phyloP scores from a whole-genome alignment of 2,329 filamentous ascomycete species.

The Endothia cerciana region DNA sequence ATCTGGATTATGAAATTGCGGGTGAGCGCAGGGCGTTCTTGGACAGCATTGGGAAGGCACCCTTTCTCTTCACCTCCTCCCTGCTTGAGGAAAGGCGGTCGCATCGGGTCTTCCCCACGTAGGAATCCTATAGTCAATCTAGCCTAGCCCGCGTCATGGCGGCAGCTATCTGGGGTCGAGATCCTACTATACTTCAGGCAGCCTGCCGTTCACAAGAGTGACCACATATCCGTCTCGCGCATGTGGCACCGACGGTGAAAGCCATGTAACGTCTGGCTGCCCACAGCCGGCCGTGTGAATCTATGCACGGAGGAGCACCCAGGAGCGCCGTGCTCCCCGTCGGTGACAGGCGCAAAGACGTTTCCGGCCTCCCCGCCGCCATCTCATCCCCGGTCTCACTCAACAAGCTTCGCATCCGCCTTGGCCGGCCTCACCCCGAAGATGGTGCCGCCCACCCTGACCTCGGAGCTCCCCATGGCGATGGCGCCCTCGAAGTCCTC shows the following conservation, averaged over 20 bases:
- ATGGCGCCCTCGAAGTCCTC: conserved; percentile 93
- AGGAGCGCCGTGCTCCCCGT: neutral
- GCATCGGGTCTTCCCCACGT: conserved; percentile 7
- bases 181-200: neutral
- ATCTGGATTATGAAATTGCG: conserved; percentile 11
- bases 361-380: neutral
- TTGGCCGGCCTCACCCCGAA: conserved; percentile 84
- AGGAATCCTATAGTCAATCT: neutral
- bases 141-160: neutral
- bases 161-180: neutral
- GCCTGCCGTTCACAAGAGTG: neutral
- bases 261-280: too few relatives aligned
- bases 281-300: too few relatives aligned
- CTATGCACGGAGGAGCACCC: neutral
- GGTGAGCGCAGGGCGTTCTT: conserved; percentile 26
- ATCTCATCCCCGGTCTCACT: conserved; percentile 37
- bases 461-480: conserved; percentile 80
- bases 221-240: neutral
- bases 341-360: neutral
- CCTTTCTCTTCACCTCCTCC: neutral
- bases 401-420: conserved; percentile 73
- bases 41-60: conserved; percentile 26
- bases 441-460: conserved; percentile 90
- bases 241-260: neutral
- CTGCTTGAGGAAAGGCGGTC: neutral